A percentile compares a stretch with the other conserved stretches of the same genome.
phyloP scores from a whole-genome alignment of 257 asterid genomes.

The Ilex aquifolium region DNA sequence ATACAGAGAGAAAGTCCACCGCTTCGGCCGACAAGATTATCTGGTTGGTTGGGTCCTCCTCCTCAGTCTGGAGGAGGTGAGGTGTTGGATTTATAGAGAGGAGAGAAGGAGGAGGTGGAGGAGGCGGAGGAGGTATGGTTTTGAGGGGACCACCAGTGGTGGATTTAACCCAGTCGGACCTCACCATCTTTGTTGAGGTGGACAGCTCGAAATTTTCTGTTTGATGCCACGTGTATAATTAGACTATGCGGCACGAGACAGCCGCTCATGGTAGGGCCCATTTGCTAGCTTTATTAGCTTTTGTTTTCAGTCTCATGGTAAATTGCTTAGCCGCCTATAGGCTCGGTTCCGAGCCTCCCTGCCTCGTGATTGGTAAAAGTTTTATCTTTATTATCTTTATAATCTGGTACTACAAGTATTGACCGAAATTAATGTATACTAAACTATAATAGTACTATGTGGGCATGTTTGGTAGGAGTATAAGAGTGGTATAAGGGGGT shows the following conservation, averaged over 20 bases:
- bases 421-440: too few species aligned
- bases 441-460: too few species aligned
- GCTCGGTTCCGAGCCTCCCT: constrained; percentile 54
- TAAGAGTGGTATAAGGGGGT: too few species aligned
- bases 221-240: constrained; percentile 40
- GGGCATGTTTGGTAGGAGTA: too few species aligned
- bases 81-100: constrained; percentile 49
- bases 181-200: not conserved
- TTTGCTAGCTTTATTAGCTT: not conserved
- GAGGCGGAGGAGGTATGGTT: not conserved
- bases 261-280: constrained; percentile 60
- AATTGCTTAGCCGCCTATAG: constrained; percentile 46
- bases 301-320: not conserved
- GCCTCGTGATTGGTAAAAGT: constrained; percentile 18
- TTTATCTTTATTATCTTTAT: not conserved
- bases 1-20: not conserved
- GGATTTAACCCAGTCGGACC: not conserved
- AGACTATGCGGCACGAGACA: constrained; percentile 58
- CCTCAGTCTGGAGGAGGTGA: constrained; percentile 1
- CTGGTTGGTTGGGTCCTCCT: not conserved
- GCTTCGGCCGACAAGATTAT: too few species aligned
- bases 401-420: not conserved
- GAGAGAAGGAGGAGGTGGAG: constrained; percentile 3
- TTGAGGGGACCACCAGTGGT: constrained; percentile 17
- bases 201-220: constrained; percentile 13